Evolutionary conservation across 257 asterid species (phyloP).

Genomic region (Lantana camara): DNA sequence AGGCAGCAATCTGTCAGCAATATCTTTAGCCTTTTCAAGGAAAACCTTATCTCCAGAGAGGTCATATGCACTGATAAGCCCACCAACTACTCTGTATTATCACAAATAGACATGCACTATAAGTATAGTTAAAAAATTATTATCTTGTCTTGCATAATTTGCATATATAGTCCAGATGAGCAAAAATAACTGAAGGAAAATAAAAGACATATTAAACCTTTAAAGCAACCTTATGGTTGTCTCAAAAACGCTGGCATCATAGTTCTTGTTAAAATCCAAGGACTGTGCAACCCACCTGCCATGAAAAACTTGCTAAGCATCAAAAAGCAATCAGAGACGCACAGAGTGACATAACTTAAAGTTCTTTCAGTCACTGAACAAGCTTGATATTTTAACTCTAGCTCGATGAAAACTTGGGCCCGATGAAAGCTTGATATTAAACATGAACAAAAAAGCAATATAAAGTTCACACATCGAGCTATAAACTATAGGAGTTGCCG

Average conservation of each 20-base stretch:
- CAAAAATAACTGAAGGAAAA: conserved; percentile 34
- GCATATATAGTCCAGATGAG: conserved; percentile 20
- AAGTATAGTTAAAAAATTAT: conserved; percentile 27
- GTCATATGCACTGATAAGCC: conserved; percentile 96
- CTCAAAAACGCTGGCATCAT: conserved; percentile 99
- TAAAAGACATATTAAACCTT: conserved; percentile 67
- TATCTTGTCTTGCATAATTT: conserved; percentile 13
- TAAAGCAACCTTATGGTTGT: conserved; percentile 99
- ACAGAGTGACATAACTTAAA: conserved; percentile 6
- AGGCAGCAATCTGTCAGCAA: conserved; percentile 94
- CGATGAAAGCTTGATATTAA: no score
- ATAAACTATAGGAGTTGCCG: conserved; percentile 9
- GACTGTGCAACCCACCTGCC: conserved; percentile 97
- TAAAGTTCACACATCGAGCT: neutral
- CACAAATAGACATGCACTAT: conserved; percentile 35
- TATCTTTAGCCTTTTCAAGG: conserved; percentile 94
- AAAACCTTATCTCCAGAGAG: conserved; percentile 91
- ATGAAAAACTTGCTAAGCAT: conserved; percentile 36
- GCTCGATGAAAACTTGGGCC: no score
- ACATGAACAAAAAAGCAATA: conserved; percentile 16
- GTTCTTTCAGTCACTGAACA: conserved; percentile 20
- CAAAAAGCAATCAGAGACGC: conserved; percentile 16
- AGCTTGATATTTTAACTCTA: no score
- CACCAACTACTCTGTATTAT: conserved; percentile 94
- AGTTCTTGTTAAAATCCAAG: conserved; percentile 93